Conservation (phyloP, 768 basidiomycete species). For the Fomitopsis serialis region DNA sequence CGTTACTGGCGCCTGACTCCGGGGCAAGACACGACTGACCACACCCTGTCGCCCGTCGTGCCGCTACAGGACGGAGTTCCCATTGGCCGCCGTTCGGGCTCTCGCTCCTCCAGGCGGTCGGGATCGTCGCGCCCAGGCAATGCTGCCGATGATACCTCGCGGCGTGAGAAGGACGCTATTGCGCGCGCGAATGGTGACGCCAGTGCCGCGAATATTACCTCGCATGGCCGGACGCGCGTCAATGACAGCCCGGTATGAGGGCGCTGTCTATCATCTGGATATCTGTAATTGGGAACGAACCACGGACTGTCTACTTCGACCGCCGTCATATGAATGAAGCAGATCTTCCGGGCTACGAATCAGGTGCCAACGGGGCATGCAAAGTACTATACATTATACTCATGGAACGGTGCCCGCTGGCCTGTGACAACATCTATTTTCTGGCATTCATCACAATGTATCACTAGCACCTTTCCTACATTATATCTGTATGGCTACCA, state of each 20-base stretch:
- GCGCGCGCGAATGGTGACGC: neutral
- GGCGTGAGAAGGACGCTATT: neutral
- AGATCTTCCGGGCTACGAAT: too few species aligned
- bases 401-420: too few species aligned
- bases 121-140: neutral
- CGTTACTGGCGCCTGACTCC: conserved; percentile 50
- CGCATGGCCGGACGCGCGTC: neutral
- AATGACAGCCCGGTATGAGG: neutral
- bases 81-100: neutral
- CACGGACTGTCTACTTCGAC: too few species aligned
- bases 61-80: conserved; percentile 19
- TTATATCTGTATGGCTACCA: too few species aligned
- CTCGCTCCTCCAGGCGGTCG: neutral
- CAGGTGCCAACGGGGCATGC: too few species aligned
- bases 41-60: conserved; percentile 35
- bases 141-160: neutral
- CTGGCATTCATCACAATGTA: too few species aligned
- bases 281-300: neutral
- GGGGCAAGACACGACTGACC: conserved; percentile 38
- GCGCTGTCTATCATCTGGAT: neutral
- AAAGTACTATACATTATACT: too few species aligned
- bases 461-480: too few species aligned
- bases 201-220: neutral
- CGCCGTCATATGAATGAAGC: too few species aligned
- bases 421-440: too few species aligned